A percentile compares a stretch with the other conserved stretches of the same genome.
These are phyloP conservation scores for Heritiera fomes DNA, from an alignment of 345 rosid genomes.

Conservation along the genomic window DNA sequence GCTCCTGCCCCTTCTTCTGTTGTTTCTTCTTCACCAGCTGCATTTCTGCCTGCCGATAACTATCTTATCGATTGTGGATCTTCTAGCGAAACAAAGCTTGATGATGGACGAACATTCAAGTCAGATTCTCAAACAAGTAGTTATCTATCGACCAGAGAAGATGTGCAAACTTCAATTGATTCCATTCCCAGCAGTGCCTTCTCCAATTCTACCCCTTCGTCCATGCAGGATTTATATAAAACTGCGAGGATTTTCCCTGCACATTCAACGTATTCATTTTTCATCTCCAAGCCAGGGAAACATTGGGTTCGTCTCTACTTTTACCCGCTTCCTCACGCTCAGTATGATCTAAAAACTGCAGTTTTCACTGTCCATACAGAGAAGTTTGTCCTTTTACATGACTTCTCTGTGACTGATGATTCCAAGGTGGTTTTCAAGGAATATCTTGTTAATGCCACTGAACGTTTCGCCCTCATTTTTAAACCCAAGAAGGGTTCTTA, in stretches of 20 bases:
- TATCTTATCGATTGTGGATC: constrained; percentile 84
- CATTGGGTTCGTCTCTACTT: constrained; percentile 90
- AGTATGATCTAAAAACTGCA: constrained; percentile 44
- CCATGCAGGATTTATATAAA: constrained; percentile 29
- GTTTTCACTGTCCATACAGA: constrained; percentile 60
- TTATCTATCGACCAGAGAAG: constrained; percentile 55
- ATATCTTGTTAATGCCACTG: constrained; percentile 51
- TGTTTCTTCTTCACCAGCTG: neutral
- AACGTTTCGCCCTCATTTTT: constrained; percentile 52
- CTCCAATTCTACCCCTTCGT: constrained; percentile 33
- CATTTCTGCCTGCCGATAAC: constrained; percentile 51
- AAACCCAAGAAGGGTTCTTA: constrained; percentile 49
- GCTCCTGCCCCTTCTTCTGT: constrained; percentile 12
- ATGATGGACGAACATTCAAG: constrained; percentile 67
- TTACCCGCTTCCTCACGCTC: constrained; percentile 61
- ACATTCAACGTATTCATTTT: constrained; percentile 48
- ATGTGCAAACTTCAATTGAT: constrained; percentile 47
- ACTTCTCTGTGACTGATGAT: constrained; percentile 44
- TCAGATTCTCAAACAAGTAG: constrained; percentile 56
- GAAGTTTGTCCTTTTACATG: constrained; percentile 62
- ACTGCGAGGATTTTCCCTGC: constrained; percentile 53
- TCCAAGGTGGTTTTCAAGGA: constrained; percentile 57
- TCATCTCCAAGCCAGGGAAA: constrained; percentile 49
- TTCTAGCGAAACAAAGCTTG: constrained; percentile 50
- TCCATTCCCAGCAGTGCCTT: constrained; percentile 30